These are phyloP conservation scores for Hanseniaspora meyeri DNA, from an alignment of 805 yeast genomes.

Conservation along the genomic window DNA sequence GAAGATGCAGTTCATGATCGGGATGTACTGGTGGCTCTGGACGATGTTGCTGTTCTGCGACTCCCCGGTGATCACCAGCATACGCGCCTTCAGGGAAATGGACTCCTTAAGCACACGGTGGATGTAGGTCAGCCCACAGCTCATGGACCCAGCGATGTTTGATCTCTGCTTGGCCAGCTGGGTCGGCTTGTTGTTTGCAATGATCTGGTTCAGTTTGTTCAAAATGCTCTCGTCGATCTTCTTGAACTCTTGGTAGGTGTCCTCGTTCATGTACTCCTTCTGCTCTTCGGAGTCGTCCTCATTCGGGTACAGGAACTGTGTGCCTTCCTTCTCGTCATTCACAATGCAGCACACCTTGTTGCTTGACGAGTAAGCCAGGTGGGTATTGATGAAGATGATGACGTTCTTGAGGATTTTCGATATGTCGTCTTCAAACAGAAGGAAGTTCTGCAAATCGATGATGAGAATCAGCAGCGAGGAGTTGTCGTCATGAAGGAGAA, in stretches of 20 bases:
- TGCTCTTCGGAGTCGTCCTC: constrained; percentile 8
- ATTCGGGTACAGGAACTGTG: constrained; percentile 13
- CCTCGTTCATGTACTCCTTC: constrained; percentile 32
- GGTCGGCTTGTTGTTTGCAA: constrained; percentile 24
- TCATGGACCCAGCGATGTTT: constrained; percentile 64
- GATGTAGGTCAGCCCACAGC: constrained; percentile 68
- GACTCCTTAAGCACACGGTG: constrained; percentile 46
- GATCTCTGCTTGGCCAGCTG: constrained; percentile 23
- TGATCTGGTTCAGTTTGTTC: constrained; percentile 40
- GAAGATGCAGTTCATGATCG: constrained; percentile 90
- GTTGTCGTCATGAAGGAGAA: constrained; percentile 7
- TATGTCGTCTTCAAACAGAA: constrained; percentile 2
- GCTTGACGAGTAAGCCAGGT: constrained; percentile 69
- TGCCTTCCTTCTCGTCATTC: constrained; percentile 16
- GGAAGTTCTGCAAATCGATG: constrained; percentile 6
- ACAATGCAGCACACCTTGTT: constrained; percentile 43
- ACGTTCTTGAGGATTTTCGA: constrained; percentile 8
- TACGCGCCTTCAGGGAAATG: constrained; percentile 45
- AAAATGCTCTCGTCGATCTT: constrained; percentile 64
- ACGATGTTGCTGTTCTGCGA: constrained; percentile 51
- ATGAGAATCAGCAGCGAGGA: constrained; percentile 2
- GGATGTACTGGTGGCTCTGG: constrained; percentile 68
- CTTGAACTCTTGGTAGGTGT: constrained; percentile 78
- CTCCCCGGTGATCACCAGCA: constrained; percentile 39
- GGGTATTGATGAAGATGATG: constrained; percentile 73